Evolutionary conservation across 2,329 filamentous ascomycete genomes (phyloP), one percentile per base, ranked within the genome.

Genomic region (Xylariaceae sp.): DNA sequence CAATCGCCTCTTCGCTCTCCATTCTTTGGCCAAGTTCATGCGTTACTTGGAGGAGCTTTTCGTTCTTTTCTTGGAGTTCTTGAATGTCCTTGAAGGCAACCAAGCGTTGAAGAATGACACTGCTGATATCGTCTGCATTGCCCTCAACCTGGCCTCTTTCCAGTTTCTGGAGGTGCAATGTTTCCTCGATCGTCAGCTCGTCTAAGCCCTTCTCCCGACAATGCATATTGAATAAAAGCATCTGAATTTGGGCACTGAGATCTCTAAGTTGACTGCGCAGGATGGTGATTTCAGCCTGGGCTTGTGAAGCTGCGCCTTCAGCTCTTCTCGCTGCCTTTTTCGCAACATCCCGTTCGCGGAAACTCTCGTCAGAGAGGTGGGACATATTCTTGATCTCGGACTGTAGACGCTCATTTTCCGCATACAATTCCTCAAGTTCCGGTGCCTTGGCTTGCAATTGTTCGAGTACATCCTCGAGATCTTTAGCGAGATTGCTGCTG

Each of bases 101-200:
- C n/a, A 97, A 80, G 62, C 92, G 88, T 69, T 94, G 85, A 34
- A 89, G 94, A 67, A 99, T 96, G 73, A 96, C 88, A 58, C 87
- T 87, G 68, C 93, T 90, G 0, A 92, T 96, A 63, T 92, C 89
- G 39, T 88, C 83, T 5, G 90, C 81, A 58, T 88, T 84, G 58
- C 90, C 88, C 7, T 84, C 81, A 23, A 93, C 78, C 67, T 94
- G 87, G 56, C 91, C 89, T 60, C 84, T 83, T 63, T 90, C 88
- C 6, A 96, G 81, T 64, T 88, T 87, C 72, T 95, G 86, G 44
- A 96, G 81, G 61, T 91, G 88, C 51, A 85, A 78, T 18, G 85
- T 84, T 66, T 96, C 90, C 62, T 90, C 87, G 0, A 85, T 79
- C 5, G 82, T 85, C 51, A 95, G 80, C 57, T 87, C 81, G 45